These are phyloP conservation scores for Colletotrichum chlorophyti DNA, from an alignment of 2,329 filamentous ascomycete species.

Conservation along the genomic window DNA sequence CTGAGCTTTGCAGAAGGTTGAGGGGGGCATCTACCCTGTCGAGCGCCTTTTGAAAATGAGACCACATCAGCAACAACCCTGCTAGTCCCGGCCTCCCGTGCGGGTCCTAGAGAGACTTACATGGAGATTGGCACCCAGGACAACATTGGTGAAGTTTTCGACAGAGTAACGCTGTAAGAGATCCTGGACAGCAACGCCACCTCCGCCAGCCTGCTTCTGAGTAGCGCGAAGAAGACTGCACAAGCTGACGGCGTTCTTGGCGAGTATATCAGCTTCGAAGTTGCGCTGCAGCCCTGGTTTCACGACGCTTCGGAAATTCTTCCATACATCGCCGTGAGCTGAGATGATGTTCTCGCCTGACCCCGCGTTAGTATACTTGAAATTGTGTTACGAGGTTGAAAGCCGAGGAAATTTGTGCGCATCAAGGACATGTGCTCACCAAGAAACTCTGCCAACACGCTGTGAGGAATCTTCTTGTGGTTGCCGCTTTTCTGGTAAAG, in stretches of 20 bases:
- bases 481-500: constrained; percentile 46
- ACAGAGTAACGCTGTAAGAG: constrained; percentile 44
- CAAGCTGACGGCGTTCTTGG: constrained; percentile 34
- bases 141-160: constrained; percentile 41
- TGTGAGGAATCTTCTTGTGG: constrained; percentile 47
- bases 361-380: neutral
- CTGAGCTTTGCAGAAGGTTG: constrained; percentile 33
- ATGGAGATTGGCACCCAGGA: constrained; percentile 35
- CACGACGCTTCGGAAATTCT: constrained; percentile 41
- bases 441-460: constrained; percentile 43
- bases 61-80: constrained; percentile 5
- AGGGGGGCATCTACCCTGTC: constrained; percentile 31
- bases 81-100: neutral
- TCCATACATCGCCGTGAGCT: constrained; percentile 43
- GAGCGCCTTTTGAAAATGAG: constrained; percentile 32
- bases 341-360: constrained; percentile 48
- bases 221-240: constrained; percentile 37
- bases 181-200: constrained; percentile 37
- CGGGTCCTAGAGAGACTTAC: constrained; percentile 26
- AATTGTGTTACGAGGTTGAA: too few species aligned
- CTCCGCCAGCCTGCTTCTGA: constrained; percentile 31
- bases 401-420: too few species aligned
- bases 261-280: constrained; percentile 33
- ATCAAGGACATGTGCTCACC: neutral
- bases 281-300: constrained; percentile 42